phyloP scores from a whole-genome alignment of 2,329 filamentous ascomycete genomes.

The Endothia cerciana region DNA sequence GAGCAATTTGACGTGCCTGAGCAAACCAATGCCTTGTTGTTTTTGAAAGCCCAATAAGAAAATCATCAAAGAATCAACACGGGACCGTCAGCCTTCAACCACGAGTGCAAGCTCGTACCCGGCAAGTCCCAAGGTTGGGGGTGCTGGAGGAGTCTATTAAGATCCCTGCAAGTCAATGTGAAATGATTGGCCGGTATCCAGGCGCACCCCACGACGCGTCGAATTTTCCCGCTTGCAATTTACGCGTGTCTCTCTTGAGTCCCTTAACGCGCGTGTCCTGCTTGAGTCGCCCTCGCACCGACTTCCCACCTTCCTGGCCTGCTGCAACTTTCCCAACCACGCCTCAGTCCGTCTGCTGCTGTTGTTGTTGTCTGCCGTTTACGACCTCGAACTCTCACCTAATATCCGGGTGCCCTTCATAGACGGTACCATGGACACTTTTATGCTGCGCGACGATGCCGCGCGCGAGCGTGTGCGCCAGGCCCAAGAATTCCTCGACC shows the following conservation, averaged over 20 bases:
- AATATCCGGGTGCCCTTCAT: background rate
- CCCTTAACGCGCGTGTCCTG: too few species aligned
- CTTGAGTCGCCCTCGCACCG: constrained; percentile 4
- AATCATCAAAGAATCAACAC: background rate
- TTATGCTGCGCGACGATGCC: constrained; percentile 82
- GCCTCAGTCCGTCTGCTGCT: background rate
- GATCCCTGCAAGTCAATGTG: constrained; percentile 18
- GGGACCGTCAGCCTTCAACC: background rate
- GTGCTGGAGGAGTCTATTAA: background rate
- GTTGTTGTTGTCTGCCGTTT: background rate
- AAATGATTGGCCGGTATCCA: constrained; percentile 12
- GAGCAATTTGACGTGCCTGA: background rate
- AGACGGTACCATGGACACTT: constrained; percentile 65
- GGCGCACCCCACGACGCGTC: constrained; percentile 15
- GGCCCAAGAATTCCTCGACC: constrained; percentile 92
- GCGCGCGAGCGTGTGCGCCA: constrained; percentile 81
- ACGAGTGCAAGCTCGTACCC: background rate
- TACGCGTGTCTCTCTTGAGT: constrained; percentile 15
- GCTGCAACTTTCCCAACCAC: background rate
- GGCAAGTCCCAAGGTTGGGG: background rate
- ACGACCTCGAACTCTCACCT: background rate
- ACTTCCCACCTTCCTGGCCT: background rate
- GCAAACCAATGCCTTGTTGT: background rate
- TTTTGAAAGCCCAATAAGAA: background rate
- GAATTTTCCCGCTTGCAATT: constrained; percentile 7